Percentiles rank a stretch among this genome's conserved stretches.
phyloP scores from a whole-genome alignment of 2,329 filamentous ascomycete species.

The Chrysosporium keratinophilum region DNA sequence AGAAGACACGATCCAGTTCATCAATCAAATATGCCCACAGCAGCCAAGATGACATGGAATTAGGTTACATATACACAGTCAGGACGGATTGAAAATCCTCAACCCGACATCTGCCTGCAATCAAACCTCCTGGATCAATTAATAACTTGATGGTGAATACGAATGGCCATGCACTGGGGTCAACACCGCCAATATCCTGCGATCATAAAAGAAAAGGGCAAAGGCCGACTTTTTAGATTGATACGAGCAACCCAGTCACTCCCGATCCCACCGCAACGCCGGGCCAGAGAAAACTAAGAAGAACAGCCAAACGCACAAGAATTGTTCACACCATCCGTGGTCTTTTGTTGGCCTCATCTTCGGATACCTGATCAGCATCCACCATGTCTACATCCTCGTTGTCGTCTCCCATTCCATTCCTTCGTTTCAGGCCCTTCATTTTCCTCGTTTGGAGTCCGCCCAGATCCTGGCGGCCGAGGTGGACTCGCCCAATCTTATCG shows the following conservation, averaged over 20 bases:
- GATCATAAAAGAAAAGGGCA: too few relatives aligned
- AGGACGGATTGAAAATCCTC: too few relatives aligned
- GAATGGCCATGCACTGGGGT: too few relatives aligned
- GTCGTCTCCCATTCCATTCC: conserved; percentile 51
- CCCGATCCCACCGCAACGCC: conserved; percentile 13
- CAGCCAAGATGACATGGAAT: too few relatives aligned
- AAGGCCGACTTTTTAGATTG: too few relatives aligned
- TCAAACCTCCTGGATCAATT: too few relatives aligned
- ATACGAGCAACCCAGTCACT: neutral
- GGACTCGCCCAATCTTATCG: conserved; percentile 91
- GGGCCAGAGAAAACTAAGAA: conserved; percentile 8
- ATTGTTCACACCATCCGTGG: conserved; percentile 17
- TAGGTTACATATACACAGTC: too few relatives aligned
- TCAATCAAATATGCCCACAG: too few relatives aligned
- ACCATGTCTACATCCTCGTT: conserved; percentile 43
- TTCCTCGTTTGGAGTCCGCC: conserved; percentile 83
- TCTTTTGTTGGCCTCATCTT: conserved; percentile 28
- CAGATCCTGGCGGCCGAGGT: conserved; percentile 83
- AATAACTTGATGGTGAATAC: too few relatives aligned
- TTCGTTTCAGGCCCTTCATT: conserved; percentile 97
- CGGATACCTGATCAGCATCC: conserved; percentile 33
- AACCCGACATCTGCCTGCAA: too few relatives aligned
- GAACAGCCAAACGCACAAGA: neutral
- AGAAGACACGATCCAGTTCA: too few relatives aligned
- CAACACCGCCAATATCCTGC: too few relatives aligned